These are phyloP conservation scores for Hydnomerulius pinastri DNA, from an alignment of 768 basidiomycete genomes.

Conservation along the genomic window DNA sequence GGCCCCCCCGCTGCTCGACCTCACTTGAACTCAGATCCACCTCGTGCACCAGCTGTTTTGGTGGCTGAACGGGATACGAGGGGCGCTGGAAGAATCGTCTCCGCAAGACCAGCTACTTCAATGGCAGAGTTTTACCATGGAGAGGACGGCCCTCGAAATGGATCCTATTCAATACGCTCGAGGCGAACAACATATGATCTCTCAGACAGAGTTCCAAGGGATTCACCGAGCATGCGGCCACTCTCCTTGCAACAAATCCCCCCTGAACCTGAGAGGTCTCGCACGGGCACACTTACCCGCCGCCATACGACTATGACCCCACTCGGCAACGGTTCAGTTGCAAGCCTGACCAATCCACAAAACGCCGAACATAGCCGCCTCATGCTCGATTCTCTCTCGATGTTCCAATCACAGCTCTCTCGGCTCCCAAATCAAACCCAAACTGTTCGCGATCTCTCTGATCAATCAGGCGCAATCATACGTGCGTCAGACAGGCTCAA, in stretches of 20 bases:
- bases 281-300: slow-evolving; percentile 8
- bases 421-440: slow-evolving; percentile 52
- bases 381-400: slow-evolving; percentile 65
- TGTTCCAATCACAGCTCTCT: slow-evolving; percentile 68
- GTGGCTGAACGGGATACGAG: slow-evolving; percentile 21
- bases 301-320: slow-evolving; percentile 21
- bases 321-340: slow-evolving; percentile 10
- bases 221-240: slow-evolving; percentile 12
- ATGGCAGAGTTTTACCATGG: slow-evolving; percentile 51
- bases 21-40: slow-evolving; percentile 28
- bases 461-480: slow-evolving; percentile 64
- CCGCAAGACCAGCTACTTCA: slow-evolving; percentile 51
- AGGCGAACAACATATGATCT: slow-evolving; percentile 27
- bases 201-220: slow-evolving; percentile 23
- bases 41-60: slow-evolving; percentile 16
- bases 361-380: slow-evolving; percentile 65
- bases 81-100: slow-evolving; percentile 15
- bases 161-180: slow-evolving; percentile 18
- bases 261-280: slow-evolving; percentile 15
- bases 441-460: slow-evolving; percentile 54
- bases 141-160: slow-evolving; percentile 15
- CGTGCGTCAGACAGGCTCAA: slow-evolving; percentile 69
- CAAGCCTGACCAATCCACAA: slow-evolving; percentile 17
- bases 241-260: slow-evolving; percentile 18
- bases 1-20: slow-evolving; percentile 20